Evolutionary conservation across 2,329 filamentous ascomycete genomes (phyloP), one percentile per base, ranked within the genome.

Genomic region (Fusarium oxysporum): DNA sequence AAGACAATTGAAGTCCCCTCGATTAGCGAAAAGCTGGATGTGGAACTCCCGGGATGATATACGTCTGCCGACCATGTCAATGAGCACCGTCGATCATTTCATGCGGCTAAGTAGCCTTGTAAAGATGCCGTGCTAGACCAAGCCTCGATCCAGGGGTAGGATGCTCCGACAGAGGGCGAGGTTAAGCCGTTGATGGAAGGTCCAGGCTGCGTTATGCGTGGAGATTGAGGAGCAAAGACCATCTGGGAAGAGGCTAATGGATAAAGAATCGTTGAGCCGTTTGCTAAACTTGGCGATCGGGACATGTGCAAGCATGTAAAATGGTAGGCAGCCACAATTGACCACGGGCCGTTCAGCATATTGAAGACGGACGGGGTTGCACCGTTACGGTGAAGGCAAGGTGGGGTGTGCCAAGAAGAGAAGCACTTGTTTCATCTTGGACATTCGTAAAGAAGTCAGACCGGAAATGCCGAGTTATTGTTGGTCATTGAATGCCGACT

Each of bases 41-140:
- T 40, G 35, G 51, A 23, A 65, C 58, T 17, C 6, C n/a, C 5
- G 14, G 32, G 21, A 30, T 57, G 51, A 43, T 69, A 69, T 69
- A 69, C 50, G 14, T 28, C 14, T 28, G n/a, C 23, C 41, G 25
- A 41, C 41, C 53, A 62, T 59, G n/a, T 28, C 28, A 8, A 19
- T 19, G 14, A 44, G 40, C n/a, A 11, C 33, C 19, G 43, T 32
- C 38, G 32, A 68, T 68, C 44, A 19, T 35, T 19, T 23, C 11
- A 45, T 51, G 64, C 43, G 12, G 50, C 48, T 33, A 17, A 30
- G 19, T 16, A 35, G 33, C 32, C 37, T 10, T 48, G 55, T 47
- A 32, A 43, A n/a, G 40, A 25, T 43, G 25, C 17, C 3, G 25
- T 21, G 35, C 8, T 5, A 23, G 33, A 33, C 4, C 8, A 25